Conservation (phyloP, 108 stramenopile species). For the Nitzschia putrida region DNA sequence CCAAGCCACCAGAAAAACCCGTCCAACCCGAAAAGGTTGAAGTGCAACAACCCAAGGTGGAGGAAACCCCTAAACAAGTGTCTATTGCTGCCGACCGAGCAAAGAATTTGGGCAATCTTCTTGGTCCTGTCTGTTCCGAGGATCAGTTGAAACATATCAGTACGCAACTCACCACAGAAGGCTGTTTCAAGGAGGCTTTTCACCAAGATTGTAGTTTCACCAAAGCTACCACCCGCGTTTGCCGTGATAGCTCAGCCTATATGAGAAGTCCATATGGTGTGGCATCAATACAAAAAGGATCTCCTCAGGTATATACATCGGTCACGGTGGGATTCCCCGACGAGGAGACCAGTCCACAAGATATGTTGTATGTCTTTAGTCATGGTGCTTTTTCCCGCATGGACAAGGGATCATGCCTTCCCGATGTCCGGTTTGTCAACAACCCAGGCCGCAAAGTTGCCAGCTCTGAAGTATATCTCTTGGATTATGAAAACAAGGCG, state of each 20-base stretch:
- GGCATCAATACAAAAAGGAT: neutral
- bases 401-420: neutral
- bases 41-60: neutral
- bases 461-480: neutral
- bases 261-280: neutral
- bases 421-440: neutral
- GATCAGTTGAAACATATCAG: neutral
- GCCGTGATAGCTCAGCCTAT: conserved; percentile 6
- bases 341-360: neutral
- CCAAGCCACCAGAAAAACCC: neutral
- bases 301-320: neutral
- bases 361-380: conserved; percentile 9
- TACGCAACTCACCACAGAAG: conserved; percentile 14
- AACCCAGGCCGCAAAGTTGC: neutral
- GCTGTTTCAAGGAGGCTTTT: conserved; percentile 3
- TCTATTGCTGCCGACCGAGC: neutral
- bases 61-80: neutral
- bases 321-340: neutral
- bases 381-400: conserved; percentile 2
- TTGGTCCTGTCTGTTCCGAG: conserved; percentile 1
- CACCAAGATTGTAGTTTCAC: conserved; percentile 26
- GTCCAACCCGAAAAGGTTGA: neutral
- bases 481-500: neutral
- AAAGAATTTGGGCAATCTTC: neutral
- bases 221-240: conserved; percentile 13